phyloP scores from a whole-genome alignment of 2,329 filamentous ascomycete genomes.

The Fusarium globosum region DNA sequence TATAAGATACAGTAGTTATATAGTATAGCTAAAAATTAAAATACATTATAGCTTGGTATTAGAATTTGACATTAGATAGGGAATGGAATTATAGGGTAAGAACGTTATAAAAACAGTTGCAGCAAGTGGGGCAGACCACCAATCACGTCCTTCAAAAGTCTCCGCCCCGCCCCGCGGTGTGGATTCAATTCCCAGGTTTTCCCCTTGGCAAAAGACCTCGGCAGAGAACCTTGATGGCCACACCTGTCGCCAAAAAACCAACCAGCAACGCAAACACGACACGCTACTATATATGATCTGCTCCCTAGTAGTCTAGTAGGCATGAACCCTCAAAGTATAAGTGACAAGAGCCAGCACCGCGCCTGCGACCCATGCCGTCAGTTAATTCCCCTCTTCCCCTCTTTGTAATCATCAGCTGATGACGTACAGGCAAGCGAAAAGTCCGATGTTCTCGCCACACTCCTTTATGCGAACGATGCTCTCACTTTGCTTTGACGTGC shows the following conservation, averaged over 20 bases:
- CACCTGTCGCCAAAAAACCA: conserved; percentile 4
- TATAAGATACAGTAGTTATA: too few relatives aligned
- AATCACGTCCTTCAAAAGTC: background rate
- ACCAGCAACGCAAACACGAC: background rate
- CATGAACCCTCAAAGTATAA: conserved; percentile 27
- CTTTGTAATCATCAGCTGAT: conserved; percentile 5
- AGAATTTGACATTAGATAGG: background rate
- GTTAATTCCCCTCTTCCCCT: background rate
- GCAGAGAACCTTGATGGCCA: conserved; percentile 28
- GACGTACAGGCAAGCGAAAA: conserved; percentile 28
- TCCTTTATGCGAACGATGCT: conserved; percentile 30
- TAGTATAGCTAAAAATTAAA: accelerated
- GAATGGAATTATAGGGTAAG: background rate
- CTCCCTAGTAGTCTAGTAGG: background rate
- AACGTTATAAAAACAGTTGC: background rate
- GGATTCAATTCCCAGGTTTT: background rate
- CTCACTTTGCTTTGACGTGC: conserved; percentile 28
- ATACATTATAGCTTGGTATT: background rate
- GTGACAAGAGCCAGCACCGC: conserved; percentile 31
- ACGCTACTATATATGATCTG: background rate
- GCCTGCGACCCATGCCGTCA: conserved; percentile 32
- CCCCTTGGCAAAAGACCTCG: conserved; percentile 6
- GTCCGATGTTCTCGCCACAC: conserved; percentile 28
- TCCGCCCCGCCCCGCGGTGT: conserved; percentile 1
- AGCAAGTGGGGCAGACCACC: background rate